These are phyloP conservation scores for Podaxis sp. DNA, from an alignment of 768 basidiomycete species.

Conservation along the genomic window DNA sequence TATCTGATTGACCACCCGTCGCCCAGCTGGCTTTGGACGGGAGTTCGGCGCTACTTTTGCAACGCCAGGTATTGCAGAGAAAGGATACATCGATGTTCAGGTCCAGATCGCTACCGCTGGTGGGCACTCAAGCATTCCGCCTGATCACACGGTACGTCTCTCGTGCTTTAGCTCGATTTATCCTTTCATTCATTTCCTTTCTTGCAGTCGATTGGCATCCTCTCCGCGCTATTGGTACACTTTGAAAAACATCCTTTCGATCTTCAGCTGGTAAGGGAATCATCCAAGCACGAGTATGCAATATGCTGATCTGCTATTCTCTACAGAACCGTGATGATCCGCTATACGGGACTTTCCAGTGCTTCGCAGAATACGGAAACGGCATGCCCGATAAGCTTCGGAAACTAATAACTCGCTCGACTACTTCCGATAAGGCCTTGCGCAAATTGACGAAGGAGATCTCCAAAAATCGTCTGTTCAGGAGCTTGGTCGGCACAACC, in stretches of 20 bases:
- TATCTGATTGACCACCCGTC: not conserved
- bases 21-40: conserved; percentile 43
- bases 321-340: conserved; percentile 50
- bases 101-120: conserved; percentile 69
- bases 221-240: conserved; percentile 63
- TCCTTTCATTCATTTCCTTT: not conserved
- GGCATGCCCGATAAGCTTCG: conserved; percentile 45
- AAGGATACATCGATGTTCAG: conserved; percentile 60
- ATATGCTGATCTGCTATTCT: not conserved
- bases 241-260: conserved; percentile 64
- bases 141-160: conserved; percentile 62
- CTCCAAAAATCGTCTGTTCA: conserved; percentile 32
- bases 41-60: conserved; percentile 54
- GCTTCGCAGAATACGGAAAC: conserved; percentile 59
- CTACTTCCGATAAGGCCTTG: conserved; percentile 46
- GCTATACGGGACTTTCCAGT: conserved; percentile 57
- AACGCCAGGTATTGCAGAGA: conserved; percentile 64
- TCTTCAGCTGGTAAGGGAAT: conserved; percentile 40
- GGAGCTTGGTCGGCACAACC: conserved; percentile 59
- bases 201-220: conserved; percentile 74
- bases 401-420: conserved; percentile 41
- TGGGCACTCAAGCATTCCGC: conserved; percentile 86
- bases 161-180: not conserved
- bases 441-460: conserved; percentile 44
- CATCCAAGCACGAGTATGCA: not conserved